Conservation (phyloP, 768 basidiomycete species). For the Podaxis mareebaensis region DNA sequence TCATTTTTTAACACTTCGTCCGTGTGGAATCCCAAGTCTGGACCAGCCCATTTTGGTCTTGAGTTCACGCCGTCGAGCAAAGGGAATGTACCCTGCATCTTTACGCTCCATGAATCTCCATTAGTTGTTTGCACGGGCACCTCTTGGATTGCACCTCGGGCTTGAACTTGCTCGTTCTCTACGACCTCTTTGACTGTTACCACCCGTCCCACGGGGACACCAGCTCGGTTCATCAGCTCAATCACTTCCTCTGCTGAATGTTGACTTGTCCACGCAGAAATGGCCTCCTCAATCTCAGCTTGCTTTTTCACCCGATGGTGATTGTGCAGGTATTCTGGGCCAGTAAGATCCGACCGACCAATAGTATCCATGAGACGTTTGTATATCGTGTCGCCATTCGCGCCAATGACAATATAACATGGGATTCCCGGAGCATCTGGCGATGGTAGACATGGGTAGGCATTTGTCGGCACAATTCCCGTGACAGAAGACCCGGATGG, state of each 20-base stretch:
- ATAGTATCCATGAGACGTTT: slow-evolving; percentile 64
- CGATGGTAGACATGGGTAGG: slow-evolving; percentile 64
- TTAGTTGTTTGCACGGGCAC: slow-evolving; percentile 48
- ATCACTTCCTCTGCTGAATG: slow-evolving; percentile 56
- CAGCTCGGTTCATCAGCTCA: slow-evolving; percentile 45
- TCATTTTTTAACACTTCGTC: slow-evolving; percentile 46
- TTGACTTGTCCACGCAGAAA: slow-evolving; percentile 56
- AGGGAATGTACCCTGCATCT: slow-evolving; percentile 68
- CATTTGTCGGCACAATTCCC: slow-evolving; percentile 75
- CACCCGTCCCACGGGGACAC: slow-evolving; percentile 68
- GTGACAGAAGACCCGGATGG: slow-evolving; percentile 77
- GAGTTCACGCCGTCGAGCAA: slow-evolving; percentile 58
- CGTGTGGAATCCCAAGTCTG: slow-evolving; percentile 63
- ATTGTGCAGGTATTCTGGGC: slow-evolving; percentile 55
- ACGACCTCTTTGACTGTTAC: slow-evolving; percentile 63
- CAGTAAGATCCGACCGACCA: slow-evolving; percentile 57
- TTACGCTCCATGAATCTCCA: slow-evolving; percentile 52
- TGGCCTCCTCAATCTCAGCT: slow-evolving; percentile 63
- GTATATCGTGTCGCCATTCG: slow-evolving; percentile 73
- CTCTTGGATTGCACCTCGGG: slow-evolving; percentile 57
- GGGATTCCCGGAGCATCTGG: slow-evolving; percentile 35
- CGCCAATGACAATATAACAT: slow-evolving; percentile 69
- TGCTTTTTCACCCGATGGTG: slow-evolving; percentile 64
- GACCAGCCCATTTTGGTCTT: slow-evolving; percentile 67
- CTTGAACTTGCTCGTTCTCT: slow-evolving; percentile 54